Percentiles rank a stretch among this genome's conserved stretches.
phyloP scores from a whole-genome alignment of 1,139 yeast genomes.

The Zygoascus hellenicus region DNA sequence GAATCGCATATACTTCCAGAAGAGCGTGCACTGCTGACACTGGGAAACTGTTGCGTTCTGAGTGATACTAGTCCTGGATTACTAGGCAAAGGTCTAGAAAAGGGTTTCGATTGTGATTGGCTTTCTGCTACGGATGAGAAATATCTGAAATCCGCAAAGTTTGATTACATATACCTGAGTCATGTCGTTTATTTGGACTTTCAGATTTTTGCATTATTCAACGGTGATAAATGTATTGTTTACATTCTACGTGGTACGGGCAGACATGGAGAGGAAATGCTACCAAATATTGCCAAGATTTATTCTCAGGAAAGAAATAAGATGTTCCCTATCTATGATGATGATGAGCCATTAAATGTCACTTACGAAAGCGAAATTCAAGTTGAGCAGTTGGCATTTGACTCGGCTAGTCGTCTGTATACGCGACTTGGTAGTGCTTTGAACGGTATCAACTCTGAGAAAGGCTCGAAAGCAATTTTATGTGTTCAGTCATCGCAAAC shows the following conservation, averaged over 20 bases:
- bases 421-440: conserved; percentile 38
- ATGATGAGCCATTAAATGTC: conserved; percentile 4
- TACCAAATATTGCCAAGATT: conserved; percentile 49
- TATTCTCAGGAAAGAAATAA: conserved; percentile 49
- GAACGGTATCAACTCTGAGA: conserved; percentile 57
- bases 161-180: conserved; percentile 62
- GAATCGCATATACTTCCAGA: conserved; percentile 65
- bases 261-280: conserved; percentile 51
- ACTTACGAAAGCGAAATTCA: conserved; percentile 15
- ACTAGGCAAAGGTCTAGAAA: conserved; percentile 78
- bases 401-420: conserved; percentile 22
- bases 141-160: conserved; percentile 34
- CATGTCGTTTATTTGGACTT: conserved; percentile 74
- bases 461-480: conserved; percentile 60
- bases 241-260: conserved; percentile 49
- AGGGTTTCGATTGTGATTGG: conserved; percentile 70
- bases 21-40: conserved; percentile 70
- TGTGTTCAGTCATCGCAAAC: conserved; percentile 71
- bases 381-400: conserved; percentile 15
- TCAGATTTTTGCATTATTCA: conserved; percentile 65
- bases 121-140: conserved; percentile 23
- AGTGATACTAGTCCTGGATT: conserved; percentile 70
- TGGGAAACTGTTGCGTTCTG: conserved; percentile 70
- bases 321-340: conserved; percentile 37
- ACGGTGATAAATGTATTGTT: conserved; percentile 45